Conservation (phyloP, 148 eudicot species). For the Heliosperma pusillum region DNA sequence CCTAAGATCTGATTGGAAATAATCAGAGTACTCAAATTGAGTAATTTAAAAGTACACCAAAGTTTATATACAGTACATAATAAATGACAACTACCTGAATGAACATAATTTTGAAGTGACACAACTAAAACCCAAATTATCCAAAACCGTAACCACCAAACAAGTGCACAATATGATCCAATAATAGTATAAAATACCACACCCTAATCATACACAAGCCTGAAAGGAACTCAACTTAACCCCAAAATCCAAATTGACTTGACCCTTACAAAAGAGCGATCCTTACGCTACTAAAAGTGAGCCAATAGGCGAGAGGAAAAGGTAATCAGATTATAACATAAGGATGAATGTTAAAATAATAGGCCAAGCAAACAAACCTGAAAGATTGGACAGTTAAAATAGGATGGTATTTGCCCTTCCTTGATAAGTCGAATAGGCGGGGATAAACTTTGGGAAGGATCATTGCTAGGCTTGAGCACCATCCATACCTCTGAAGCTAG, state of each 20-base stretch:
- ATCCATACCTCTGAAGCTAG: conserved; percentile 64
- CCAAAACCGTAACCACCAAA: background rate
- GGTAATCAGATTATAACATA: background rate
- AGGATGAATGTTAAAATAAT: background rate
- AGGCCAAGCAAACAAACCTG: conserved; percentile 7
- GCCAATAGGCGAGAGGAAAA: background rate
- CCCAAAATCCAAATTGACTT: too few species aligned
- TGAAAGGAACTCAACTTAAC: too few species aligned
- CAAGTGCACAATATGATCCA: background rate
- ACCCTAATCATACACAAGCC: too few species aligned
- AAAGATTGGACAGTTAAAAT: conserved; percentile 7
- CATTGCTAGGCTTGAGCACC: conserved; percentile 53
- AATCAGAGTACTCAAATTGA: too few species aligned
- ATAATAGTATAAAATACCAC: too few species aligned
- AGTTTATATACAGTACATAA: too few species aligned
- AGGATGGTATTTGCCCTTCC: conserved; percentile 4
- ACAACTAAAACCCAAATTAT: too few species aligned
- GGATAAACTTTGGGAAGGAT: conserved; percentile 40
- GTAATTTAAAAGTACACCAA: too few species aligned
- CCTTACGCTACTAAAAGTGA: background rate
- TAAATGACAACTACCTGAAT: too few species aligned
- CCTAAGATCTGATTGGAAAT: too few species aligned
- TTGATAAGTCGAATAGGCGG: background rate
- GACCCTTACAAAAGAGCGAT: background rate
- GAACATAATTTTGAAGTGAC: too few species aligned